These are phyloP conservation scores for Beauveria medogensis DNA, from an alignment of 2,329 filamentous ascomycete genomes.

Conservation along the genomic window DNA sequence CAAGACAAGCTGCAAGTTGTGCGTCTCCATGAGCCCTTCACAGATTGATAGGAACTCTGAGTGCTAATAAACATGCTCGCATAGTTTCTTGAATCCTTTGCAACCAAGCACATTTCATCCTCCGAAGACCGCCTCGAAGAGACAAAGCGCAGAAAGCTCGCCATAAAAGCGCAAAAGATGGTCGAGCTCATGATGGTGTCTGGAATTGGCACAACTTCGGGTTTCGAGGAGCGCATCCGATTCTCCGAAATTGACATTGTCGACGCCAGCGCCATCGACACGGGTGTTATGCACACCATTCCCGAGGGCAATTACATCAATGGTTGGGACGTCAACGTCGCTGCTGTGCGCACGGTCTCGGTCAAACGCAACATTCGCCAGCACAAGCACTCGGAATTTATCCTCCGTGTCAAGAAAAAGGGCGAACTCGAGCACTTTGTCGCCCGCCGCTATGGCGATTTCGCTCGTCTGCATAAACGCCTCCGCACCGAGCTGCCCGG, in stretches of 20 bases:
- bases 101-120: slow-evolving; percentile 92
- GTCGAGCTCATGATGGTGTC: slow-evolving; percentile 99
- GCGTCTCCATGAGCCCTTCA: slow-evolving; percentile 29
- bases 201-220: slow-evolving; percentile 87
- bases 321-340: slow-evolving; percentile 95
- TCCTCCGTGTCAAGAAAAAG: slow-evolving; percentile 75
- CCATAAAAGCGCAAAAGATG: slow-evolving; percentile 86
- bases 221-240: slow-evolving; percentile 93
- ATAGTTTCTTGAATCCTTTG: slow-evolving; percentile 93
- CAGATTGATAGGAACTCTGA: background rate
- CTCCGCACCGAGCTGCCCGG: slow-evolving; percentile 81
- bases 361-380: slow-evolving; percentile 81
- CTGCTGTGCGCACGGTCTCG: slow-evolving; percentile 72
- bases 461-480: slow-evolving; percentile 68
- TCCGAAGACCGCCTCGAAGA: slow-evolving; percentile 94
- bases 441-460: slow-evolving; percentile 82
- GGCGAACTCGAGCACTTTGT: slow-evolving; percentile 71
- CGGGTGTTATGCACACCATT: slow-evolving; percentile 75
- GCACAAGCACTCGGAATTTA: slow-evolving; percentile 89
- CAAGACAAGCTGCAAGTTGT: slow-evolving; percentile 95
- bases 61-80: background rate
- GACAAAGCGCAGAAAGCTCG: slow-evolving; percentile 88
- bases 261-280: slow-evolving; percentile 85
- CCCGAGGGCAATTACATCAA: slow-evolving; percentile 90
- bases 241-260: slow-evolving; percentile 97